Base-by-base conservation (phyloP, 371 early-diverging fungal genomes). In the Cokeromyces recurvatus region DNA sequence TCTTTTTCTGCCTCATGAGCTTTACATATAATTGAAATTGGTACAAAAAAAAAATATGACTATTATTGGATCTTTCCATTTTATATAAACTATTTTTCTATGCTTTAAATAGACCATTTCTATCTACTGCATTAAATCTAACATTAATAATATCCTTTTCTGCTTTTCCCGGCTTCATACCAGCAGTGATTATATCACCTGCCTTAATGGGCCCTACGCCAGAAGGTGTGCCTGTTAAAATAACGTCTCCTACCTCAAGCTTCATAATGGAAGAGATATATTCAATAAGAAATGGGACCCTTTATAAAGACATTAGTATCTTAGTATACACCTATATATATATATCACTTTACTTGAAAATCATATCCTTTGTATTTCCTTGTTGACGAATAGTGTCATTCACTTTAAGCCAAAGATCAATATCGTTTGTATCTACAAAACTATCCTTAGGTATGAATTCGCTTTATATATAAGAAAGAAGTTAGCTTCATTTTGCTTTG, bases 331-430 rank as follows among this genome's bases (percentile, higher is more conserved):
- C 19, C 36, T 36, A 24, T 31, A 32, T 32, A 5, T 12, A 1
- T 6, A 32, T 21, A 15, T 0, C 9, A n/a, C 49, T 69, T 47
- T 66, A 86, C 87, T 73, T 73, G 64, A 97, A 95, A 16, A 95
- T 84, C 94, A 95, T 95, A 46, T 95, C 92, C 29, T 73, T 73
- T 0, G 97, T 95, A 46, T 74, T 74, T 7, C 95, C 95, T 48
- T 90, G 62, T 67, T 96, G 94, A 41, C 74, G 81, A 38, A 81
- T 66, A 52, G 76, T 62, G n/a, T 80, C 91, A 43, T 90, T 85
- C 17, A 89, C 91, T 66, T 89, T 84, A 15, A 92, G 77, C 85
- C 85, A 86, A 38, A 97, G 66, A 35, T 84, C 74, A 10, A 93
- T 79, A 47, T 89, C 79, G 51, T 76, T 57, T 12, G 90, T 79